These are phyloP conservation scores for Tetrastigma voinierianum DNA, from an alignment of 164 flowering plant species.

Conservation along the genomic window DNA sequence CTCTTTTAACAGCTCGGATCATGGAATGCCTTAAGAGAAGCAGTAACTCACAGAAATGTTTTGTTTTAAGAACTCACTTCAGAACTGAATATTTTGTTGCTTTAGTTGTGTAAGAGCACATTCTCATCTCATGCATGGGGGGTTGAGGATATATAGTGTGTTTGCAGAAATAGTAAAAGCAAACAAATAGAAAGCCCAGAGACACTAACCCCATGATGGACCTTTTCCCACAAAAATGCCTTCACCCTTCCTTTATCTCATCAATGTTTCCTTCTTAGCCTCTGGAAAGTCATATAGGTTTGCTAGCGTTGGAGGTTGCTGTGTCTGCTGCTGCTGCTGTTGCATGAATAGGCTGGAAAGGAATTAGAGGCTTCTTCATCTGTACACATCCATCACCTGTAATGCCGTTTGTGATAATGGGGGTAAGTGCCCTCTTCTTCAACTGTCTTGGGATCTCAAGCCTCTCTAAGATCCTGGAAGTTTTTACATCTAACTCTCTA, in stretches of 20 bases:
- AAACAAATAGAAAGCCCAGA: too few species aligned
- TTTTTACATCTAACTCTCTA: slow-evolving; percentile 56
- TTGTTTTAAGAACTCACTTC: too few species aligned
- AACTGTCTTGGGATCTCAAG: slow-evolving; percentile 66
- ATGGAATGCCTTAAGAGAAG: too few species aligned
- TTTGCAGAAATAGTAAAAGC: too few species aligned
- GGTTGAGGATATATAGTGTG: too few species aligned
- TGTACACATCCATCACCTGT: slow-evolving; percentile 19
- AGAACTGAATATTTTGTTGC: too few species aligned
- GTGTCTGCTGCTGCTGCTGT: slow-evolving; percentile 27
- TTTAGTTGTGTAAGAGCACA: too few species aligned
- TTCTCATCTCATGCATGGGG: too few species aligned
- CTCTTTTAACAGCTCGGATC: too few species aligned
- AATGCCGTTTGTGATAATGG: slow-evolving; percentile 18
- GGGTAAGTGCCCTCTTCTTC: slow-evolving; percentile 40
- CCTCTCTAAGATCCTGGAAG: slow-evolving; percentile 84
- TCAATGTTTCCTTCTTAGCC: slow-evolving; percentile 53
- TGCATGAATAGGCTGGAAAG: slow-evolving; percentile 26
- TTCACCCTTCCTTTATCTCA: slow-evolving; percentile 7
- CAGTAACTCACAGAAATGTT: too few species aligned
- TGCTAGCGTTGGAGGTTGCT: slow-evolving; percentile 32
- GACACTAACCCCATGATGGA: too few species aligned
- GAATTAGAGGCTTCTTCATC: slow-evolving; percentile 53
- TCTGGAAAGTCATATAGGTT: slow-evolving; percentile 78
- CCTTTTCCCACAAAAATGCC: too few species aligned